Conservation (phyloP, 1,284 basidiomycete genomes). For the Apiotrichum sp. region DNA sequence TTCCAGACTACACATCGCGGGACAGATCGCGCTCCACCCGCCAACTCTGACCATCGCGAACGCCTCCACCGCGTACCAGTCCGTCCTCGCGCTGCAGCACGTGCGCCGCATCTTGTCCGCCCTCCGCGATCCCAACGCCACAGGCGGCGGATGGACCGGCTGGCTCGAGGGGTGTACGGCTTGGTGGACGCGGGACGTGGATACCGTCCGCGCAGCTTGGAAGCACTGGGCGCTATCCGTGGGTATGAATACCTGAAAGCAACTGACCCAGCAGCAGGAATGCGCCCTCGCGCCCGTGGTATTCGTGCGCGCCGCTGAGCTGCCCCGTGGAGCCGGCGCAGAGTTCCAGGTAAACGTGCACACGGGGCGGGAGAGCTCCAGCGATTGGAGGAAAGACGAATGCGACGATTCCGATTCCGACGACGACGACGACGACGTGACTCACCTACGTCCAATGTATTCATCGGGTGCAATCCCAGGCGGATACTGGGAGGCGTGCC, state of each 20-base stretch:
- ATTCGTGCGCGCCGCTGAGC: conserved; percentile 60
- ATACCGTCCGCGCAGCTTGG: conserved; percentile 52
- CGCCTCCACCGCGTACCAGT: conserved; percentile 47
- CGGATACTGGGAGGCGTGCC: conserved; percentile 23
- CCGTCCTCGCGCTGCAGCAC: conserved; percentile 74
- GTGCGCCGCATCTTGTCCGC: conserved; percentile 62
- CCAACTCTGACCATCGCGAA: conserved; percentile 62
- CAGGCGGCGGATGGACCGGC: conserved; percentile 59
- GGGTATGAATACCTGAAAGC: background rate
- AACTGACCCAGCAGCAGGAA: conserved; percentile 25
- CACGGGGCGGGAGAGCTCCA: conserved; percentile 30
- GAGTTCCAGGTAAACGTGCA: conserved; percentile 51
- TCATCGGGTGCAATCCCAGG: background rate
- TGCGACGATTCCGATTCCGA: background rate
- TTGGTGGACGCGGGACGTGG: conserved; percentile 53
- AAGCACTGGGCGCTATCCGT: conserved; percentile 29
- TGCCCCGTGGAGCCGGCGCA: conserved; percentile 66
- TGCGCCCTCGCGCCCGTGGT: conserved; percentile 52
- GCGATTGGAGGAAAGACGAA: conserved; percentile 1
- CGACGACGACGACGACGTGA: conserved; percentile 14
- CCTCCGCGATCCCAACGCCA: conserved; percentile 50
- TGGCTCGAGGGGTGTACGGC: conserved; percentile 59
- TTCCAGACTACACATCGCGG: conserved; percentile 76
- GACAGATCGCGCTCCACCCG: conserved; percentile 89
- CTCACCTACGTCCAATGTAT: conserved; percentile 9